Conservation (phyloP, 768 basidiomycete genomes). For the Lentinula edodes region DNA sequence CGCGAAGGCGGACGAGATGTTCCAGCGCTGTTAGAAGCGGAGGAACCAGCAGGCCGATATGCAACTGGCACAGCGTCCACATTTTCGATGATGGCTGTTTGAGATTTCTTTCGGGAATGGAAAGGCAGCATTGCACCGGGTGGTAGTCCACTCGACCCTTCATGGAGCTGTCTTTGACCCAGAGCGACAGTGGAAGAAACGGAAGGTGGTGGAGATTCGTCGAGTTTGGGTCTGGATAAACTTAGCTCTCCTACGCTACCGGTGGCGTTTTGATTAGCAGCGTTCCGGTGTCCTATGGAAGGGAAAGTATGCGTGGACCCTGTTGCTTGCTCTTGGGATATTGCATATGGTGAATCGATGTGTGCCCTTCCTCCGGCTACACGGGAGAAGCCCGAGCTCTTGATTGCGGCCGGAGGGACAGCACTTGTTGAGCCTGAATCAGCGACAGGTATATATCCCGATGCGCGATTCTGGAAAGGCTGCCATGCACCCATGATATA, state of each 20-base stretch:
- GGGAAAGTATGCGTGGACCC: conserved; percentile 65
- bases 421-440: conserved; percentile 23
- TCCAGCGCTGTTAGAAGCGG: conserved; percentile 11
- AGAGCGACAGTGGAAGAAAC: conserved; percentile 42
- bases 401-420: conserved; percentile 18
- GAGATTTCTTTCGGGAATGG: conserved; percentile 73
- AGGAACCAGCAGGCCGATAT: conserved; percentile 8
- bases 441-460: conserved; percentile 42
- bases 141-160: conserved; percentile 29
- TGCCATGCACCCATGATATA: conserved; percentile 97
- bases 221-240: conserved; percentile 12
- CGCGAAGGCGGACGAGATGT: conserved; percentile 5
- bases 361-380: conserved; percentile 86
- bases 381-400: conserved; percentile 69
- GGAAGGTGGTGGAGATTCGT: conserved; percentile 45
- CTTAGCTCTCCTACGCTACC: conserved; percentile 13
- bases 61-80: conserved; percentile 23
- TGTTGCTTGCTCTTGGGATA: conserved; percentile 27
- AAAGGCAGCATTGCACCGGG: conserved; percentile 62
- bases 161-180: conserved; percentile 28
- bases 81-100: conserved; percentile 80
- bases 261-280: neutral
- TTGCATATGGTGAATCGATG: conserved; percentile 81
- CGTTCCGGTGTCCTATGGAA: conserved; percentile 43
- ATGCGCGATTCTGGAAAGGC: conserved; percentile 45